Evolutionary conservation across 116 monocot species (phyloP).

Genomic region (Dioscorea cayenensis): DNA sequence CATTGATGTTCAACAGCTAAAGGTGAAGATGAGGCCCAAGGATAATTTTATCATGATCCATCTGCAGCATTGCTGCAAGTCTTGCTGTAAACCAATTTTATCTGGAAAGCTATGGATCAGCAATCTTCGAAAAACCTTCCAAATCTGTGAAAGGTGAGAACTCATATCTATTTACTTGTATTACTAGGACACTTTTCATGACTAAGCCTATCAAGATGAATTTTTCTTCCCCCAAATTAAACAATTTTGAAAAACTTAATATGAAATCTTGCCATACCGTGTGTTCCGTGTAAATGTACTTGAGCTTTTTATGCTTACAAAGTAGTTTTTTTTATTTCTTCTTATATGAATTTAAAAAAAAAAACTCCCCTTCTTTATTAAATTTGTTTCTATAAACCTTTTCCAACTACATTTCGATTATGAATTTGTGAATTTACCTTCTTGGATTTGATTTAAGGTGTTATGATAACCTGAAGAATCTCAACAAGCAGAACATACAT

Average conservation of each 20-base stretch:
- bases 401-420: too few relatives aligned
- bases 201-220: slow-evolving; percentile 2
- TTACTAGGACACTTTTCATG: slow-evolving; percentile 3
- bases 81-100: slow-evolving; percentile 5
- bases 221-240: too few relatives aligned
- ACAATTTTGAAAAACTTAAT: too few relatives aligned
- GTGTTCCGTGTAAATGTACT: too few relatives aligned
- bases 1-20: slow-evolving; percentile 3
- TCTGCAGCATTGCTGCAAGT: slow-evolving; percentile 3
- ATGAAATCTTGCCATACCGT: too few relatives aligned
- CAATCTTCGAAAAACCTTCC: slow-evolving; percentile 14
- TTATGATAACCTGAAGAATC: slow-evolving; percentile 34
- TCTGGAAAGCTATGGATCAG: slow-evolving; percentile 9
- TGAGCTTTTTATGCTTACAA: too few relatives aligned
- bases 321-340: too few relatives aligned
- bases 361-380: too few relatives aligned
- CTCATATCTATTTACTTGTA: background rate
- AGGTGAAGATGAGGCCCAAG: slow-evolving; percentile 6
- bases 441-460: slow-evolving; percentile 28
- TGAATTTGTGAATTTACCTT: too few relatives aligned
- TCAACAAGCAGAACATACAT: slow-evolving; percentile 52
- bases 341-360: too few relatives aligned
- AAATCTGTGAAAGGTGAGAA: slow-evolving; percentile 9
- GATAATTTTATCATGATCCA: slow-evolving; percentile 14
- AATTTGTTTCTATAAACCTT: too few relatives aligned